phyloP scores from a whole-genome alignment of 257 asterid genomes.

The Solanum paucissectum region DNA sequence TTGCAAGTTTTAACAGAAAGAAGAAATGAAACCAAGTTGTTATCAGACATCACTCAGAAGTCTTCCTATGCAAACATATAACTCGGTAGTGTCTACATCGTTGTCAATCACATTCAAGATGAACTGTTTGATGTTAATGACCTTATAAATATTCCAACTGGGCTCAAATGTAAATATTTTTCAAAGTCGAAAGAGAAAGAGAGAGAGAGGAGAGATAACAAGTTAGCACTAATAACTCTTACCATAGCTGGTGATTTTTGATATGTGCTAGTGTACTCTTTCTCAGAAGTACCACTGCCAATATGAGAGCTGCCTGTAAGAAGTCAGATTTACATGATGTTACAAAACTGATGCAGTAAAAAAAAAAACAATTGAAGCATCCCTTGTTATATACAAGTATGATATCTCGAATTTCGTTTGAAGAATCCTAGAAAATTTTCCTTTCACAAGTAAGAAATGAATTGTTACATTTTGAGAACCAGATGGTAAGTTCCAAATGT shows the following conservation, averaged over 20 bases:
- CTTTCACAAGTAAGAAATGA: not conserved
- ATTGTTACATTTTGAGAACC: not conserved
- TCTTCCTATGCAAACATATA: not conserved
- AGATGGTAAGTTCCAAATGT: not conserved
- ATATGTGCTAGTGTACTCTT: constrained; percentile 26
- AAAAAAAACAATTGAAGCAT: not conserved
- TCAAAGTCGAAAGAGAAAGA: not conserved
- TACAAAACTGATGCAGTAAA: not conserved
- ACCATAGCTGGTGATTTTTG: constrained; percentile 39
- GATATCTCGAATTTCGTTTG: not conserved
- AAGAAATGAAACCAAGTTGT: not conserved
- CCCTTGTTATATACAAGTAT: not conserved
- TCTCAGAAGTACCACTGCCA: constrained; percentile 18
- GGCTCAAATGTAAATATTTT: not conserved
- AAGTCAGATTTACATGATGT: not conserved
- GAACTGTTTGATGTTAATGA: not conserved
- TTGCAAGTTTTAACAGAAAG: not conserved
- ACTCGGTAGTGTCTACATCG: not conserved
- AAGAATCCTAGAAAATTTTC: not conserved
- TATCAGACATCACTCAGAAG: not conserved
- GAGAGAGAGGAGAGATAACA: not conserved
- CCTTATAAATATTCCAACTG: not conserved
- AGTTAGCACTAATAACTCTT: constrained; percentile 3
- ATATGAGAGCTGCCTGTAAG: constrained; percentile 52
- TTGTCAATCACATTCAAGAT: not conserved